phyloP scores from a whole-genome alignment of 257 asterid genomes.

The Verbascum thapsus region DNA sequence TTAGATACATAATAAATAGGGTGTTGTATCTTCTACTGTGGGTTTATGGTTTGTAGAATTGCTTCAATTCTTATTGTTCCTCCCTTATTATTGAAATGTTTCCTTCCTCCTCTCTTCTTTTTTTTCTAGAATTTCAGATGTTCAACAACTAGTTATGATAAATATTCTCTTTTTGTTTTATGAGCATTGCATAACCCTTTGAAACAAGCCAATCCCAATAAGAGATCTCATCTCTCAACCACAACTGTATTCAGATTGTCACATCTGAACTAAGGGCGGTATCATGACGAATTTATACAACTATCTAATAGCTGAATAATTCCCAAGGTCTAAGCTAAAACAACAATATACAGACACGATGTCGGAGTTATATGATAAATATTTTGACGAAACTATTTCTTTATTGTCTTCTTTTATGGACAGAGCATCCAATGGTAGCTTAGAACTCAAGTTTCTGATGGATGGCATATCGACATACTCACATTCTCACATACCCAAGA shows the following conservation, averaged over 20 bases:
- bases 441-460: too few relatives aligned
- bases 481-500: too few relatives aligned
- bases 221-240: neutral
- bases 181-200: neutral
- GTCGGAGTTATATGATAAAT: neutral
- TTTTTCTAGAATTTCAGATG: neutral
- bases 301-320: constrained; percentile 1
- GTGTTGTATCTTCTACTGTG: too few relatives aligned
- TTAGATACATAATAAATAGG: too few relatives aligned
- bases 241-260: neutral
- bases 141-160: too few relatives aligned
- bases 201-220: neutral
- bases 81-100: neutral
- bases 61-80: neutral
- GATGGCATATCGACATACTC: too few relatives aligned
- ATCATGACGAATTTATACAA: neutral
- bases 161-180: neutral
- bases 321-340: neutral
- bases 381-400: neutral
- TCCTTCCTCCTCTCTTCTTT: neutral
- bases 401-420: too few relatives aligned
- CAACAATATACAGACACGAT: neutral
- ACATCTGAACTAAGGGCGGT: neutral
- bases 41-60: too few relatives aligned
- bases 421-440: too few relatives aligned